A percentile compares a stretch with the other conserved stretches of the same genome.
Evolutionary conservation across 768 basidiomycete genomes (phyloP).

Genomic region (Roridomyces roridus): DNA sequence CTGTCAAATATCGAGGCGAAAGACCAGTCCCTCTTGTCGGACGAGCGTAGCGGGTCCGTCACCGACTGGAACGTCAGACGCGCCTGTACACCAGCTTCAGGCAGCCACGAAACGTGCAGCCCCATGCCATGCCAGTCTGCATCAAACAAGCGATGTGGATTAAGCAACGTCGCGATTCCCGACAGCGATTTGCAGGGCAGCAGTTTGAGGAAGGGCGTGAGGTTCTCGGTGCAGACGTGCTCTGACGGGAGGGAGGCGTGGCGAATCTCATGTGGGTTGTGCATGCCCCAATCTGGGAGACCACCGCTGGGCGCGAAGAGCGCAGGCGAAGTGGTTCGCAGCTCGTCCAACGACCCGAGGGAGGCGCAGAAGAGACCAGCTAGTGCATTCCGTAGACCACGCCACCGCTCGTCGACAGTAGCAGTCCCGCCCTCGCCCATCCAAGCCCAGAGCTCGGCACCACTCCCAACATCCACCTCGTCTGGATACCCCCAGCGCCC

Average conservation of each 20-base stretch:
- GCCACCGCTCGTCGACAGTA: constrained; percentile 80
- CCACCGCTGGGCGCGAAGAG: constrained; percentile 64
- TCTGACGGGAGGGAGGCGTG: constrained; percentile 84
- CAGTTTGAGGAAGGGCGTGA: constrained; percentile 95
- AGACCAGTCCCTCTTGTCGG: constrained; percentile 75
- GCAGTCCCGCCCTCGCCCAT: constrained; percentile 67
- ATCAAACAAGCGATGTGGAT: constrained; percentile 86
- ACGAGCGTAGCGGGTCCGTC: constrained; percentile 73
- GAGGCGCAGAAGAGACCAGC: constrained; percentile 96
- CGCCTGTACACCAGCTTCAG: constrained; percentile 64
- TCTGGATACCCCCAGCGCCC: constrained; percentile 83
- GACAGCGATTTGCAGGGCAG: constrained; percentile 91
- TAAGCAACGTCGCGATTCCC: constrained; percentile 82
- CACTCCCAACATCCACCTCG: constrained; percentile 77
- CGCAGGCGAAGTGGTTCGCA: constrained; percentile 73
- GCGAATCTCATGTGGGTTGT: constrained; percentile 60
- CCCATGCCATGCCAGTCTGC: constrained; percentile 92
- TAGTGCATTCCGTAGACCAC: constrained; percentile 84
- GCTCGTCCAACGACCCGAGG: constrained; percentile 76
- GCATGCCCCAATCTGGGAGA: constrained; percentile 55
- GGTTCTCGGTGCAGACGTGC: constrained; percentile 95
- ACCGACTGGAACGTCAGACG: constrained; percentile 77
- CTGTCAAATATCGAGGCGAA: constrained; percentile 72
- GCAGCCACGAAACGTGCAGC: constrained; percentile 73
- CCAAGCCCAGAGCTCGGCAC: constrained; percentile 93